Evolutionary conservation across 192 early-diverging fungal species (phyloP), one percentile per base, ranked within the genome.

Genomic region (Dissophora ornata): DNA sequence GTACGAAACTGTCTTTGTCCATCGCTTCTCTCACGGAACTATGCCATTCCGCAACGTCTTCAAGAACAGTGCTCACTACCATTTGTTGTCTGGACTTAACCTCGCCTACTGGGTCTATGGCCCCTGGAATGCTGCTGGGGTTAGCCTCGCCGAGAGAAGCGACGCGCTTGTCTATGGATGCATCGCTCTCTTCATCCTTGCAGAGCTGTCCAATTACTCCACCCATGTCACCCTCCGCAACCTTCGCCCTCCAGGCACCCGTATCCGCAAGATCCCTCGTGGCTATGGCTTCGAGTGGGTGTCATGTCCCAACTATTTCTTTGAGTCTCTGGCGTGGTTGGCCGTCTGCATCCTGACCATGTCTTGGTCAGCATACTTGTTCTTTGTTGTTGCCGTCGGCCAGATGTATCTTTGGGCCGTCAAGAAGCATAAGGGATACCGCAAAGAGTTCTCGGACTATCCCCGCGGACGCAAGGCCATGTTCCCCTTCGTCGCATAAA

Each of bases 41-140:
- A 98, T 98, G 97, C 97, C 97, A n/a, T 82, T 95, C 59, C 48
- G 71, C n/a, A 96, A 96, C 69, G 82, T 98, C 15, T 94, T 96
- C 63, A 98, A 97, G 80, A 98, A 98, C 83, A 96, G 93, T 53
- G 85, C 86, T 38, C 96, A 98, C 71, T 98, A 98, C 82, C 94
- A 95, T 86, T 61, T 97, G 40, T 80, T 97, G 10, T 90, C 91
- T 24, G 97, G 96, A 21, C 52, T 97, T 50, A 88, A 92, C 34
- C 79, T 97, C 38, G 96, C 92, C 22, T 95, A 90, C 81, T 93
- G 90, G 83, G 71, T 97, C 29, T 97, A 98, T 84, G 86, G 89
- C 30, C 95, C 97, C 0, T 90, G 89, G 79, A 87, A 81, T 63
- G 80, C 83, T 40, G 86, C 83, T 3, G 85, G 91, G 15, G 81